Base-by-base conservation (phyloP, 345 rosid genomes). In the Clausena lansium region DNA sequence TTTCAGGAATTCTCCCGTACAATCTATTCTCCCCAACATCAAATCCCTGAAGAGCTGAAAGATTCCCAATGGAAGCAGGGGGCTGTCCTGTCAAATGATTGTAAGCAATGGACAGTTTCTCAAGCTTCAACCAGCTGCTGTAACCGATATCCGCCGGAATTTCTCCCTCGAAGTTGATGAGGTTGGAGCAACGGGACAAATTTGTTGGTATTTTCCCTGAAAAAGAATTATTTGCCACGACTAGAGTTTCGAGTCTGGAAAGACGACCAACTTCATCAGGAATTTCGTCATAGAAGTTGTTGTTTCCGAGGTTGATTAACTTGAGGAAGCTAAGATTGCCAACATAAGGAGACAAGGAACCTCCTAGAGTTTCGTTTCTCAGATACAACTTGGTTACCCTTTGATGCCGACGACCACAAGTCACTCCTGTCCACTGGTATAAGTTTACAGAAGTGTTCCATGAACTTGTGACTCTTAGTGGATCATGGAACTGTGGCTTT, bases 31-130 rank as follows among this genome's bases (percentile, higher is more conserved):
- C 3, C 0, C 0, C 0, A 9, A 9, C 0, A 0, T 0, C 0
- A 32, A 80, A 19, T 1, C 0, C 0, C 3, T 10, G 62, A 0
- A 78, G 71, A 57, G 69, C 57, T 1, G 82, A 84, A 63, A 81
- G 28, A 14, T 79, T 86, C 11, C 82, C 85, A 20, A 77, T 15
- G 0, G 68, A 75, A 38, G 41, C 41, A 38, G 41, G 41, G 41
- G 0, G 36, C 19, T 0, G 85, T 59, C 11, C 41, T 38, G 9
- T 38, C 41, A 85, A 45, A n/a, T 0, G 0, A 17, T 85, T 85
- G 2, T 0, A 0, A 2, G 3, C 0, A 24, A 81, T 0, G 0
- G 0, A 0, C 0, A 81, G 24, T 19, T 0, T 0, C 47, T 39
- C 52, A 0, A 87, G 80, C 32, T 76, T 79, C 11, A 61, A 41